Evolutionary conservation across 805 yeast species (phyloP).

Genomic region (Monosporozyma aerobia): DNA sequence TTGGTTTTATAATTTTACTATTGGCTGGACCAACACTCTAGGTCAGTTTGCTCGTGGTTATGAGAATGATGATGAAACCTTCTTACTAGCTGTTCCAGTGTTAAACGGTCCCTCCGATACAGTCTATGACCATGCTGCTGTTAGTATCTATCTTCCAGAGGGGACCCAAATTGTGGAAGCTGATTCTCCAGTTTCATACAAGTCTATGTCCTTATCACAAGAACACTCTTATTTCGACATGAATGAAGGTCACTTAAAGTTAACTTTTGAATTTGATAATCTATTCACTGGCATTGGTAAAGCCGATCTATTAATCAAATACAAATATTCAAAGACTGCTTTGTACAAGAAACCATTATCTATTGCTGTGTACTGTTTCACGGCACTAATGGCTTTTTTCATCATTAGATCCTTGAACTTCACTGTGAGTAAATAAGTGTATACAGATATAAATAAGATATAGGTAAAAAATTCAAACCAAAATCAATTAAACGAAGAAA

Average conservation of each 20-base stretch:
- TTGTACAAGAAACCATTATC: slow-evolving; percentile 57
- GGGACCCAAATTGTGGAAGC: slow-evolving; percentile 57
- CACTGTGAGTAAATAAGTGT: slow-evolving; percentile 14
- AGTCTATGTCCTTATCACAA: slow-evolving; percentile 16
- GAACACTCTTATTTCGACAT: slow-evolving; percentile 64
- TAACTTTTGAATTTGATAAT: slow-evolving; percentile 49
- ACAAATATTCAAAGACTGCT: slow-evolving; percentile 46
- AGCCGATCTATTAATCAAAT: slow-evolving; percentile 50
- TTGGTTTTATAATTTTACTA: slow-evolving; percentile 90
- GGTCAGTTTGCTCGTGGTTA: slow-evolving; percentile 41
- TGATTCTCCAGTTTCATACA: slow-evolving; percentile 41
- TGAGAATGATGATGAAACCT: slow-evolving; percentile 36
- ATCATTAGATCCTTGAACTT: slow-evolving; percentile 40
- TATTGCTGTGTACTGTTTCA: slow-evolving; percentile 52
- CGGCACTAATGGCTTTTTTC: slow-evolving; percentile 49
- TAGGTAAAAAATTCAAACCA: neutral
- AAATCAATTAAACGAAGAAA: too few species aligned
- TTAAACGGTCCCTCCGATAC: slow-evolving; percentile 63
- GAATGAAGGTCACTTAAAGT: slow-evolving; percentile 66
- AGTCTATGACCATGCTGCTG: slow-evolving; percentile 51
- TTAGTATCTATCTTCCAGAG: slow-evolving; percentile 76
- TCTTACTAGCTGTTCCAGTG: slow-evolving; percentile 58
- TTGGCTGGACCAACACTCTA: slow-evolving; percentile 79
- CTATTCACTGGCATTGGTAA: slow-evolving; percentile 59
- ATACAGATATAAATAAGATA: neutral